Evolutionary conservation across 208 protist species (phyloP).

Genomic region (Trypanosoma vivax): DNA sequence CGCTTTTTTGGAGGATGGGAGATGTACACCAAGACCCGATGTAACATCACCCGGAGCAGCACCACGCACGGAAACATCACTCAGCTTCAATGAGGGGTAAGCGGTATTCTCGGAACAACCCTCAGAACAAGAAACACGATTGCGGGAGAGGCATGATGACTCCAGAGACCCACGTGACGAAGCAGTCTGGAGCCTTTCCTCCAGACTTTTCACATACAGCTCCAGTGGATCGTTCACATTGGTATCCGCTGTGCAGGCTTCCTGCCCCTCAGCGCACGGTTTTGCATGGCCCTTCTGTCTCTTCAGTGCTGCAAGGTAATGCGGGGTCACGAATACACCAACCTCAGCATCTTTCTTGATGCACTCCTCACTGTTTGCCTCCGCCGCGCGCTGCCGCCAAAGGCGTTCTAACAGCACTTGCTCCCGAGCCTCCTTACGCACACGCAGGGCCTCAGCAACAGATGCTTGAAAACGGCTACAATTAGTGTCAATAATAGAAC

Average conservation of each 20-base stretch:
- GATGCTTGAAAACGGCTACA: conserved; percentile 48
- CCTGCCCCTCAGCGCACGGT: neutral
- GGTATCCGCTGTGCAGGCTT: neutral
- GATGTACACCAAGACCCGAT: too few relatives aligned
- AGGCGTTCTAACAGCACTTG: conserved; percentile 31
- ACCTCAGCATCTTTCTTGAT: conserved; percentile 62
- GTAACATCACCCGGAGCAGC: too few relatives aligned
- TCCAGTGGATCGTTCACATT: conserved; percentile 37
- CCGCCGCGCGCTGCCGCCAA: conserved; percentile 31
- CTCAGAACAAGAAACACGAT: too few relatives aligned
- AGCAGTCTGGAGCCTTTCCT: too few relatives aligned
- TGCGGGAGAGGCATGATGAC: neutral
- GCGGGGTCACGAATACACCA: conserved; percentile 62
- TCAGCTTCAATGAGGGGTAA: too few relatives aligned
- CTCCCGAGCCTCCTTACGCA: conserved; percentile 41
- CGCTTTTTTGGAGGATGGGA: too few relatives aligned
- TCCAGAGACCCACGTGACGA: neutral
- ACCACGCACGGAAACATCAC: too few relatives aligned
- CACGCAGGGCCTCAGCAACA: conserved; percentile 39
- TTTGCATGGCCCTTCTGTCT: conserved; percentile 18
- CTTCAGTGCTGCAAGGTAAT: conserved; percentile 45
- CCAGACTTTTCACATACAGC: conserved; percentile 36
- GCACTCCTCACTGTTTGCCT: conserved; percentile 26
- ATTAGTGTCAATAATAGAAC: neutral
- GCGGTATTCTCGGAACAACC: too few relatives aligned